Conservation (phyloP, 2,329 filamentous ascomycete genomes). For the Aspergillus costaricaensis region DNA sequence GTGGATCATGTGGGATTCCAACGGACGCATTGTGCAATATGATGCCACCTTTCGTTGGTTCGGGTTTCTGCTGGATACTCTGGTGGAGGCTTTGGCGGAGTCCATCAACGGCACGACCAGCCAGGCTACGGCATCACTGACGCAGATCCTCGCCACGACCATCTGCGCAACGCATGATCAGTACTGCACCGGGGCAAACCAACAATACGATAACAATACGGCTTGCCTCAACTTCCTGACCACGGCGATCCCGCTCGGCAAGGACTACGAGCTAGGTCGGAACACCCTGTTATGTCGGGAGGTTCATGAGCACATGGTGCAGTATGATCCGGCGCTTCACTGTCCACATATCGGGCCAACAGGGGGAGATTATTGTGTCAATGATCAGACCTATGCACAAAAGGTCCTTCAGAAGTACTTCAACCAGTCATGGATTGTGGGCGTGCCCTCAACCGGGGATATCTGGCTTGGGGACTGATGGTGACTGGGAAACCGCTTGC, state of each 20-base stretch:
- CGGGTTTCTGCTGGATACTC: slow-evolving; percentile 22
- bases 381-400: slow-evolving; percentile 27
- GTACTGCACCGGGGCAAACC: slow-evolving; percentile 22
- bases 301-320: slow-evolving; percentile 34
- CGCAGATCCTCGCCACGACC: slow-evolving; percentile 19
- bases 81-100: slow-evolving; percentile 17
- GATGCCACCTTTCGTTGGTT: slow-evolving; percentile 32
- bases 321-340: slow-evolving; percentile 28
- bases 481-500: not conserved
- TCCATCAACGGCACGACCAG: slow-evolving; percentile 19
- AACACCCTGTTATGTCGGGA: slow-evolving; percentile 32
- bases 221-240: slow-evolving; percentile 26
- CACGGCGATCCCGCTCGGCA: slow-evolving; percentile 23
- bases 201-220: slow-evolving; percentile 23
- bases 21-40: slow-evolving; percentile 28
- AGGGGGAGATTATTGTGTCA: slow-evolving; percentile 30
- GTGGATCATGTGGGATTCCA: slow-evolving; percentile 26
- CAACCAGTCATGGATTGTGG: slow-evolving; percentile 26
- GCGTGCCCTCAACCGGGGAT: slow-evolving; percentile 22
- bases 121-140: not conserved
- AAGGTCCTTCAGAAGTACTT: slow-evolving; percentile 30
- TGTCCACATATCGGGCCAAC: slow-evolving; percentile 31
- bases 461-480: slow-evolving; percentile 15
- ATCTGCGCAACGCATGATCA: slow-evolving; percentile 26
- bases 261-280: slow-evolving; percentile 26